Conservation (phyloP, 345 rosid genomes). For the Arabis alpina region DNA sequence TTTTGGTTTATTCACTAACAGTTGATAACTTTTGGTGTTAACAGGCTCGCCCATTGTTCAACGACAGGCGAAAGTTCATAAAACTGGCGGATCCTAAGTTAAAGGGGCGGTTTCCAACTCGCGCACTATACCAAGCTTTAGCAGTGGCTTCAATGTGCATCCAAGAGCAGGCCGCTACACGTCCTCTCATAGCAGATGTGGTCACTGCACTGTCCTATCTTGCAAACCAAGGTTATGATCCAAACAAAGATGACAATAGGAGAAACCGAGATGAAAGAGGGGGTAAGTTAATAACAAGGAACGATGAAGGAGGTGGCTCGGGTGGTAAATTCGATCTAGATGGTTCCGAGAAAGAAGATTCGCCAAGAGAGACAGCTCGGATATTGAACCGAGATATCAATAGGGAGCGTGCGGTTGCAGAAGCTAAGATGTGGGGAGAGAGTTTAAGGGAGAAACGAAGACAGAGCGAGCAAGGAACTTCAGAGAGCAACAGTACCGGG, state of each 20-base stretch:
- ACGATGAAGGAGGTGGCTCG: slow-evolving; percentile 75
- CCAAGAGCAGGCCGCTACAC: slow-evolving; percentile 95
- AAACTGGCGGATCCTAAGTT: slow-evolving; percentile 83
- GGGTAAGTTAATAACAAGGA: slow-evolving; percentile 56
- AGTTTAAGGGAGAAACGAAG: slow-evolving; percentile 88
- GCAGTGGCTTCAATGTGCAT: slow-evolving; percentile 99
- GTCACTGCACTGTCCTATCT: slow-evolving; percentile 94
- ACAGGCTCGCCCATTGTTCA: slow-evolving; percentile 90
- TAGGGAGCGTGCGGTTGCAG: slow-evolving; percentile 92
- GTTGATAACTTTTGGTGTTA: slow-evolving; percentile 28
- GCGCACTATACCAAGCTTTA: slow-evolving; percentile 91
- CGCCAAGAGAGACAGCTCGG: slow-evolving; percentile 75
- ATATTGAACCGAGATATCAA: slow-evolving; percentile 72
- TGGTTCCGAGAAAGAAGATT: slow-evolving; percentile 88
- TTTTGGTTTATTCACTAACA: slow-evolving; percentile 3
- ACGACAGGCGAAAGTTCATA: slow-evolving; percentile 75
- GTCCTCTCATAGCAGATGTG: slow-evolving; percentile 92
- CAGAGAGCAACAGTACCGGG: slow-evolving; percentile 42
- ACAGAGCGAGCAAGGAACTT: slow-evolving; percentile 63
- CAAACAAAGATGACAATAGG: slow-evolving; percentile 56
- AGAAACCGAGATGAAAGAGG: slow-evolving; percentile 67
- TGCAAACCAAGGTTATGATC: slow-evolving; percentile 84
- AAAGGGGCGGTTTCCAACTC: slow-evolving; percentile 81
- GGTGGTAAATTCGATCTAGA: slow-evolving; percentile 77
- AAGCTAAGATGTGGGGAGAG: slow-evolving; percentile 99